Base-by-base conservation (phyloP, 352 stramenopile genomes). In the Pythium aquatile region DNA sequence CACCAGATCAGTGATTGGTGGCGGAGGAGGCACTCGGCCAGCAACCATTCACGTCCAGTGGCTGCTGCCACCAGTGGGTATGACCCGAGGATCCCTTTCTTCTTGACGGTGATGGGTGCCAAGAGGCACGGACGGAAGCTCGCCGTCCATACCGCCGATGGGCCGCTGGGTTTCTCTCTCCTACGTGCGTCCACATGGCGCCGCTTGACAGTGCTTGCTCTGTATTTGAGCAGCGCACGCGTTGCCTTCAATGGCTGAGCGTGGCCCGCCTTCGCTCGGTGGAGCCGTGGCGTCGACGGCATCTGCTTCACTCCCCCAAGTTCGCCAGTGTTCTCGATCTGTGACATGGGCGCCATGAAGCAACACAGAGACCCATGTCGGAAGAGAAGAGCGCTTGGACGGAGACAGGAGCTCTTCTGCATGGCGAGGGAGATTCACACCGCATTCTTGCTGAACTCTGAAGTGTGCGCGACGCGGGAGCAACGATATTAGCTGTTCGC, bases 11-110 rank as follows among this genome's bases (percentile, higher is more conserved):
- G 16, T 37, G 46, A 37, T 57, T 64, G 58, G 59, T 66, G 59
- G 59, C 37, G 48, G 37, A 28, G 17, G 28, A 9, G 58, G 47
- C 57, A 63, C 42, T 61, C 55, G 8, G 32, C 26, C 14, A 10
- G 58, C 26, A 8, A 20, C 16, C 10, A 29, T 39, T 14, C 4
- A 3, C 9, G 2, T 57, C 14, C 5, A 49, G 16, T 53, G 28
- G 39, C 59, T 66, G 14, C 35, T 66, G 37, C 59, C 59, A 66
- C 59, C 59, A 58, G 24, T 32, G 9, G 30, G 9, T 29, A 40
- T n/a, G n/a, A 35, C 29, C 6, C 20, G 29, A 29, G 16, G 6
- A 47, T 24, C 26, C 40, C 37, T 42, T 16, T 4, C 11, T 4
- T 17, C 11, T 16, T 13, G 10, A 5, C 37, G 10, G 5, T 16